These are phyloP conservation scores for Cymodocea nodosa DNA, from an alignment of 116 monocot genomes.

Conservation along the genomic window DNA sequence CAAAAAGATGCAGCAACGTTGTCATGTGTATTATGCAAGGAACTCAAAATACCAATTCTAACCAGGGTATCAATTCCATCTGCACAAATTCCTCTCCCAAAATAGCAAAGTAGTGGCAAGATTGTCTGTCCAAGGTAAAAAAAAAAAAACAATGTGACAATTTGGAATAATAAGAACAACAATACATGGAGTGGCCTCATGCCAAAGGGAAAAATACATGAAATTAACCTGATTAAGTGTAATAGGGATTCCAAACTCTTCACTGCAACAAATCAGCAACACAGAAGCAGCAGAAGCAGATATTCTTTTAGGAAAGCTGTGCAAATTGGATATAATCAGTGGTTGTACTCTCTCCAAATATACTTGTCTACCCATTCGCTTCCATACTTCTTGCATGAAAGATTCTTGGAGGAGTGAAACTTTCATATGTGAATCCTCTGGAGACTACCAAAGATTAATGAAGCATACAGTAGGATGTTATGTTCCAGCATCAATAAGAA, in stretches of 20 bases:
- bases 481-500: neutral
- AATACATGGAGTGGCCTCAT: neutral
- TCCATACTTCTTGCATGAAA: constrained; percentile 80
- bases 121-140: constrained; percentile 45
- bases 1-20: neutral
- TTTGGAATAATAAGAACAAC: neutral
- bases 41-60: constrained; percentile 70
- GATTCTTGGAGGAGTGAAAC: constrained; percentile 87
- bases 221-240: constrained; percentile 74
- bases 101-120: constrained; percentile 67
- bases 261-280: constrained; percentile 73
- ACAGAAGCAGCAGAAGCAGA: constrained; percentile 72
- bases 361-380: constrained; percentile 61
- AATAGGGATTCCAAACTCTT: constrained; percentile 90
- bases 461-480: neutral
- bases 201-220: neutral
- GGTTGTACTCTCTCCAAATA: constrained; percentile 86
- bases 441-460: constrained; percentile 22
- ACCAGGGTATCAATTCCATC: constrained; percentile 90
- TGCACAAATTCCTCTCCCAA: constrained; percentile 72
- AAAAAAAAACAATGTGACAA: neutral
- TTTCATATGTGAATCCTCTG: constrained; percentile 75
- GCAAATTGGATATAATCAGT: constrained; percentile 58
- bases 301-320: constrained; percentile 49
- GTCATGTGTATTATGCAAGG: neutral